Percentiles rank a stretch among this genome's conserved stretches.
Evolutionary conservation across 805 yeast species (phyloP).

Genomic region (Lipomyces yamadae): DNA sequence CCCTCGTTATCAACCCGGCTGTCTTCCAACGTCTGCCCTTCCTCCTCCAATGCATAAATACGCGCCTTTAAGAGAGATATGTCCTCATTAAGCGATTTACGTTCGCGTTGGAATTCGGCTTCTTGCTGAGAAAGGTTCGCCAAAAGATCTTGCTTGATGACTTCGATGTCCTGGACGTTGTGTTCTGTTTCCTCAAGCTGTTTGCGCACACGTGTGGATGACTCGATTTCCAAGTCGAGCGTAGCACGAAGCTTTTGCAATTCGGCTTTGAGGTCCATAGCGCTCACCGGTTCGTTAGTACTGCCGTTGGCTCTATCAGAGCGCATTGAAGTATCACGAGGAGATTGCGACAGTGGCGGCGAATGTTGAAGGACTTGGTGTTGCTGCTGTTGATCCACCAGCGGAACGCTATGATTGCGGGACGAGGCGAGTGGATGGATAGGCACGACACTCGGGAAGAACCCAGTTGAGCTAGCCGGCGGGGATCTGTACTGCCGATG

Average conservation of each 20-base stretch:
- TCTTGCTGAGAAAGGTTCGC: slow-evolving; percentile 73
- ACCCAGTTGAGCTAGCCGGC: slow-evolving; percentile 20
- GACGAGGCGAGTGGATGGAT: slow-evolving; percentile 13
- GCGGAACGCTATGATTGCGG: slow-evolving; percentile 24
- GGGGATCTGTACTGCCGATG: slow-evolving; percentile 61
- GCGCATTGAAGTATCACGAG: slow-evolving; percentile 7
- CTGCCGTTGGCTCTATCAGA: background rate
- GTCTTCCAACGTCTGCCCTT: slow-evolving; percentile 39
- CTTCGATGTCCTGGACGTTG: slow-evolving; percentile 41
- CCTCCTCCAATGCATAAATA: slow-evolving; percentile 58
- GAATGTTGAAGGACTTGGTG: slow-evolving; percentile 6
- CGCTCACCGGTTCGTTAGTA: background rate
- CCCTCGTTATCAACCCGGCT: slow-evolving; percentile 31
- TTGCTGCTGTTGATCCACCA: slow-evolving; percentile 6
- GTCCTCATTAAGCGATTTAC: slow-evolving; percentile 56
- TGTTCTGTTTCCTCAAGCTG: slow-evolving; percentile 43
- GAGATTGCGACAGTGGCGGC: slow-evolving; percentile 15
- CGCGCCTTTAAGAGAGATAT: slow-evolving; percentile 53
- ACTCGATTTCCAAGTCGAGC: slow-evolving; percentile 53
- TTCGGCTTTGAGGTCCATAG: slow-evolving; percentile 23
- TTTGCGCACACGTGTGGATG: slow-evolving; percentile 49
- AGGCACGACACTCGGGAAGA: slow-evolving; percentile 3
- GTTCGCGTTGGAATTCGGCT: slow-evolving; percentile 59
- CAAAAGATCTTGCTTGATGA: slow-evolving; percentile 64
- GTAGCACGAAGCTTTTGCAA: slow-evolving; percentile 15